Base-by-base conservation (phyloP, 495 filamentous ascomycete species). In the Hypoxylon subgilvum region DNA sequence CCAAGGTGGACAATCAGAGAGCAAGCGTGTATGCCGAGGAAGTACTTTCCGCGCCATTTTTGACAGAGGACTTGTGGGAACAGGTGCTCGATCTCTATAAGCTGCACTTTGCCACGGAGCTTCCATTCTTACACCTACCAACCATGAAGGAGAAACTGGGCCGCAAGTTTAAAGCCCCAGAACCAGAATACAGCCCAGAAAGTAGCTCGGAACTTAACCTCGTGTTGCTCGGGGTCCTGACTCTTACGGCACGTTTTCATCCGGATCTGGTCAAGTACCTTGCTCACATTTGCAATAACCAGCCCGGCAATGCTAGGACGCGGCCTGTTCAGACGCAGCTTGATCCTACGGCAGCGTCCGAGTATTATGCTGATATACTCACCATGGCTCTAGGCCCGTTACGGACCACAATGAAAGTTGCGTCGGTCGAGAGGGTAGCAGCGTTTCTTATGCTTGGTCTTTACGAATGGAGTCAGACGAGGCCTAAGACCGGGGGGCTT, bases 51-150 rank as follows among this genome's bases (percentile, higher is more conserved):
- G 76, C 76, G 19, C 65, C 75, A 0, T 78, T 87, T 44, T 75
- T 90, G 22, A 88, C 85, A n/a, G 77, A 84, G 27, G 82, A 88
- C 48, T 74, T 87, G 2, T 90, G 86, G 86, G 83, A 84, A 58
- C 82, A 84, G 48, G 69, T 90, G 57, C 88, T 90, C 60, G 88
- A 92, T 56, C 82, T 90, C 40, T 96, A 90, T 69, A 86, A 91
- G 72, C 77, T 89, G 12, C 89, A 96, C 69, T 93, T 87, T 67
- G 88, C 88, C 0, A 87, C 90, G 0, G 85, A 92, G 41, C 78
- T 96, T 40, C 89, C 91, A 2, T 96, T 96, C 68, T 76, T 96
- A 13, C 89, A 94, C 63, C 79, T 88, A 10, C 86, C 88, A 1
- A 90, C 87, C 0, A 87, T 95, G 63, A 87, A 87, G 66, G 75